Base-by-base conservation (phyloP, 176 grass and related monocot genomes). In the Avena insularis region DNA sequence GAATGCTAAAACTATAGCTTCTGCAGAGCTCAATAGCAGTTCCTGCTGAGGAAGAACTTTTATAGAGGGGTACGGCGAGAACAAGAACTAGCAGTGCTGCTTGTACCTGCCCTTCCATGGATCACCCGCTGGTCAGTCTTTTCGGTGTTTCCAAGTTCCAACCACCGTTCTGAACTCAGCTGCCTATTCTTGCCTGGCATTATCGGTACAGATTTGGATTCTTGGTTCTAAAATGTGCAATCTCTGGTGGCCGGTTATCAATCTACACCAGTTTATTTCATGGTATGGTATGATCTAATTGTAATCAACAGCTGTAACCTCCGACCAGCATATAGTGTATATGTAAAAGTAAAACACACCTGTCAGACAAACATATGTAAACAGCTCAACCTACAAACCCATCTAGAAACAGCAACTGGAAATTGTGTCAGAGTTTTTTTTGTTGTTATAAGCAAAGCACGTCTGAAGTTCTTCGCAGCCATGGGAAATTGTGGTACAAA, bases 1-100 rank as follows among this genome's bases (percentile, higher is more conserved):
- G 57, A 79, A 47, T 47, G 77, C 70, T 20, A 50, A 66, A 12
- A 5, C 61, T 10, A 68, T 36, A 83, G 73, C 63, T 61, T 66
- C 63, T 50, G 69, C 60, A 36, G 51, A 29, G 45, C 77, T 67
- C 47, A 31, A 63, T 23, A 1, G 68, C 38, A 11, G 68, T 46
- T 71, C 4, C 9, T 8, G 68, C 16, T 12, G 68, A 73, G 20
- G 0, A 49, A 23, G n/a, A 73, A 49, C 23, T 25, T 48, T 43
- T 43, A 43, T 43, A 73, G 12, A 73, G 70, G 20, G 40, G 5
- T 2, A 23, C 5, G 40, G 20, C 0, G 70, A 73, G 70, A 49
- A 23, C 5, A 12, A 45, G 0, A 21, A 46, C 12, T 14, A 49
- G 69, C 9, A 45, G 40, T 72, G 4, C 70, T 72, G 19, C 70